Base-by-base conservation (phyloP, 805 yeast genomes). In the Nakazawaea anatomiae region DNA sequence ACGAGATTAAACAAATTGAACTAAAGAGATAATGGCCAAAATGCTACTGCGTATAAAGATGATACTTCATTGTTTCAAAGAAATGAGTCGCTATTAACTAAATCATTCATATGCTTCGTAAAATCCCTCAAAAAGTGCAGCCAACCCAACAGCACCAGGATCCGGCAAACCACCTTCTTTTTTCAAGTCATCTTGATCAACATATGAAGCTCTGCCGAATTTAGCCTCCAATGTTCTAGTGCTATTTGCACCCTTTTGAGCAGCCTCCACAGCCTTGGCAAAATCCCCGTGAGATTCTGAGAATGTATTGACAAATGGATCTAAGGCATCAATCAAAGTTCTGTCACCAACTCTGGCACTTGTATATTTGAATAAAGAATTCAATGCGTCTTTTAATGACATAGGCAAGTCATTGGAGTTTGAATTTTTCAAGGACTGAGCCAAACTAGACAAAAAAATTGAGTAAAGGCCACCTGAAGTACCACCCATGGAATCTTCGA, bases 401-500 rank as follows among this genome's bases (percentile, higher is more conserved):
- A 64, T 60, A 0, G 85, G 72, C n/a, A 84, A 62, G 8, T 64
- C 55, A 9, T 63, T 52, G 14, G 68, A 60, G n/a, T 82, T 67
- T 8, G 78, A 76, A 38, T 76, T 72, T 54, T 72, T 71, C 46
- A 79, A 61, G 44, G 73, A 60, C 52, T 75, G 71, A 1, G 88
- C 85, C 54, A 91, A 75, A 1, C 96, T 89, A 36, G 95, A 81
- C 54, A 92, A 72, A 68, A 74, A 88, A 51, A 91, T 92, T 3
- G 96, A 87, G 66, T 91, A 91, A 39, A 91, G 68, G 1, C 97
- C 97, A 48, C 98, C 98, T 1, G 96, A 87, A 0, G 98, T 92
- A 47, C 98, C 98, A 48, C 97, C 98, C 97, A 92, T 92, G n/a
- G 81, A 82, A 28, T 67, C 62, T 64, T 91, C 97, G 36, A 91